Evolutionary conservation across 2,329 filamentous ascomycete genomes (phyloP).

Genomic region (Domatiomyces catenatus): DNA sequence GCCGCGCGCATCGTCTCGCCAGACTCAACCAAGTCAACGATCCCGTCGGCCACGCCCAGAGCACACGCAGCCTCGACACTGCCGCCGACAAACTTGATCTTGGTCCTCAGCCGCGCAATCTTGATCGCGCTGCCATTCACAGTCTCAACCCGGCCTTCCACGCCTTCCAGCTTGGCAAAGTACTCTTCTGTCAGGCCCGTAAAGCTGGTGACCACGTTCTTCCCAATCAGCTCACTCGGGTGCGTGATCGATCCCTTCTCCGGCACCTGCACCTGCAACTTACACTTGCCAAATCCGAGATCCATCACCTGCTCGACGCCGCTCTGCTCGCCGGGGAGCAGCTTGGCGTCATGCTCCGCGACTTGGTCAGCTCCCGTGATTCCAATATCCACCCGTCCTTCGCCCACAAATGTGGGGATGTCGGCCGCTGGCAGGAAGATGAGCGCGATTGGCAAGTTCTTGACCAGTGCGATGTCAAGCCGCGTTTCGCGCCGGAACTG

Average conservation of each 20-base stretch:
- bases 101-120: slow-evolving; percentile 53
- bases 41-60: slow-evolving; percentile 86
- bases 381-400: slow-evolving; percentile 81
- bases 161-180: slow-evolving; percentile 60
- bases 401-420: slow-evolving; percentile 92
- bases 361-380: slow-evolving; percentile 93
- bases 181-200: slow-evolving; percentile 69
- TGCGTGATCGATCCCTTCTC: slow-evolving; percentile 59
- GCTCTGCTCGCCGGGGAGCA: slow-evolving; percentile 25
- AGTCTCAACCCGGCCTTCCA: slow-evolving; percentile 22
- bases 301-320: slow-evolving; percentile 79
- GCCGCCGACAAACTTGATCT: slow-evolving; percentile 85
- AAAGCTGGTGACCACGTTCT: slow-evolving; percentile 92
- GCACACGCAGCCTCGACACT: slow-evolving; percentile 96
- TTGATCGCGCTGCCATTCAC: slow-evolving; percentile 21
- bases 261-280: slow-evolving; percentile 91
- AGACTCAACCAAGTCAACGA: slow-evolving; percentile 95
- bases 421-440: slow-evolving; percentile 94
- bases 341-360: slow-evolving; percentile 62
- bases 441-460: slow-evolving; percentile 88
- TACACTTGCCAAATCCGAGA: slow-evolving; percentile 78
- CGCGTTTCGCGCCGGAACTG: slow-evolving; percentile 91
- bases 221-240: slow-evolving; percentile 68
- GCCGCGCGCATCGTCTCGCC: slow-evolving; percentile 97
- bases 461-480: slow-evolving; percentile 92